Evolutionary conservation across 2,329 filamentous ascomycete species (phyloP), one percentile per base, ranked within the genome.

Genomic region (Pyricularia sp.): DNA sequence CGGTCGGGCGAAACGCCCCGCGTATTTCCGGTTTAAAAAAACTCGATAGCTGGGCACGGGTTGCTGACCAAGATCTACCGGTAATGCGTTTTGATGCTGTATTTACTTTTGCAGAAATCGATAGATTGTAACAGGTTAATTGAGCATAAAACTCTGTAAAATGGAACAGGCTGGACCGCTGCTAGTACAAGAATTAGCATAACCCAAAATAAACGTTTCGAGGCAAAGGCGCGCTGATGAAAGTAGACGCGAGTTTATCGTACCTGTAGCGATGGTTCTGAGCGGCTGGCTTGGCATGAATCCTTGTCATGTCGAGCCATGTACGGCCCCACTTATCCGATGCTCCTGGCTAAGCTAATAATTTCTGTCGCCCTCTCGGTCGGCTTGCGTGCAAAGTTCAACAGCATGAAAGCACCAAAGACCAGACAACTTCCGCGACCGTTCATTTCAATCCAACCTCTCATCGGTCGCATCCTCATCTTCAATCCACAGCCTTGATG

Each of bases 401-500:
- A 8, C 40, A n/a, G 40, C 19, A 49, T 19, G 24, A 22, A 26
- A 59, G 13, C 55, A 59, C 22, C 24, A 59, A 5, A 59, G 1
- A 59, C 24, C 55, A 59, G 55, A 30, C 55, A 59, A 22, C 9
- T 59, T 28, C 28, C 19, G 55, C 55, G 55, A 59, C 55, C 26
- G 13, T 59, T 28, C 12, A 24, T 16, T 28, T 30, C 55, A 26
- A 30, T 28, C 55, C 53, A 28, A 59, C 24, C 24, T 16, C 55
- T 30, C 55, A 59, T 59, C 55, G 55, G 55, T 28, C 55, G 55
- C 55, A 59, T 59, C 26, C 24, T 59, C 10, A 59, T 59, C 24
- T 59, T 28, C 24, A 59, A 16, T 53, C 49, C 31, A 4, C 40
- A 63, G 40, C 40, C 63, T 61, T 63, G 33, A 65, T 65, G 65